Percentiles rank a stretch among this genome's conserved stretches.
Conservation (phyloP, 352 stramenopile genomes). For the Phytophthora nicotianae region DNA sequence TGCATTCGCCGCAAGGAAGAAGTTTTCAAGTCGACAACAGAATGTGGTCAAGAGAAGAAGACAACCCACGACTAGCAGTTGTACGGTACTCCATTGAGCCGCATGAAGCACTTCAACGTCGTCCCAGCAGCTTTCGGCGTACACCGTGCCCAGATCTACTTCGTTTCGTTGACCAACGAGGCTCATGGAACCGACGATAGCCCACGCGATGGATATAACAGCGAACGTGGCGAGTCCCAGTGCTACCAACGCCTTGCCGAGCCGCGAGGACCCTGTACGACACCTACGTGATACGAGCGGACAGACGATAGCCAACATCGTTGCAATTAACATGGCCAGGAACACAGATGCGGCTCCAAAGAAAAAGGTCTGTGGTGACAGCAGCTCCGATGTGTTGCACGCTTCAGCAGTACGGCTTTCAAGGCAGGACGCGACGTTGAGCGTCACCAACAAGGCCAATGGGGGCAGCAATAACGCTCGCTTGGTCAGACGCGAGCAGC, state of each 20-base stretch:
- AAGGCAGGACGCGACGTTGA: conserved; percentile 38
- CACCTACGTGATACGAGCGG: conserved; percentile 4
- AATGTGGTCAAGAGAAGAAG: conserved; percentile 47
- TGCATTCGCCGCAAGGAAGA: conserved; percentile 42
- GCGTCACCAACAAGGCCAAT: conserved; percentile 21
- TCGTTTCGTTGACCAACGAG: conserved; percentile 3
- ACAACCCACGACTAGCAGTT: conserved; percentile 42
- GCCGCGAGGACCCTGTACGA: neutral
- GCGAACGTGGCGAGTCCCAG: conserved; percentile 28
- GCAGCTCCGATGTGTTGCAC: conserved; percentile 12
- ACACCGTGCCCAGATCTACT: neutral
- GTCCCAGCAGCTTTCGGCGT: conserved; percentile 6
- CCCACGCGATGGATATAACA: conserved; percentile 31
- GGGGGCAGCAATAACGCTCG: conserved; percentile 39
- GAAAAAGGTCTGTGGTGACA: conserved; percentile 32
- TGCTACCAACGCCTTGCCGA: conserved; percentile 13
- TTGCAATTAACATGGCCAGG: conserved; percentile 25
- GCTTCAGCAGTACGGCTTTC: conserved; percentile 4
- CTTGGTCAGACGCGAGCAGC: conserved; percentile 50
- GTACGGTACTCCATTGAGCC: conserved; percentile 26
- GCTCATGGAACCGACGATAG: conserved; percentile 24
- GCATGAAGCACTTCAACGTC: conserved; percentile 14
- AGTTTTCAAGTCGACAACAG: conserved; percentile 64
- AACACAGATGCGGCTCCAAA: conserved; percentile 30
- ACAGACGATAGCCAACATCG: conserved; percentile 12